These are phyloP conservation scores for Lunularia cruciata DNA, from an alignment of 225 moss, liverwort and hornwort genomes.

Conservation along the genomic window DNA sequence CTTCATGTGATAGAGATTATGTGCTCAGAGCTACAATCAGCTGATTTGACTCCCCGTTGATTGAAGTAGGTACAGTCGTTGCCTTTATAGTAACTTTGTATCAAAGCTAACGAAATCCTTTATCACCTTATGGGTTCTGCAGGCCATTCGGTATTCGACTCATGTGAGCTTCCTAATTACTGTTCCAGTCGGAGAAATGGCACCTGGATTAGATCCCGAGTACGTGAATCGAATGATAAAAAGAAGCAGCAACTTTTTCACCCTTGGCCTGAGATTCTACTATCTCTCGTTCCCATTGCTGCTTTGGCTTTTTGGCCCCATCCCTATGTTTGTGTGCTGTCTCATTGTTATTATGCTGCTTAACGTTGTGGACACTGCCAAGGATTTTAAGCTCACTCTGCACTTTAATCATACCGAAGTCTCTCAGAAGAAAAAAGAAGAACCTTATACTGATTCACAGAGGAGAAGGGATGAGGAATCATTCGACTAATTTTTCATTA, in stretches of 20 bases:
- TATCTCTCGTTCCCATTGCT: constrained; percentile 80
- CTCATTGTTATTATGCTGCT: constrained; percentile 50
- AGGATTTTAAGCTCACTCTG: constrained; percentile 45
- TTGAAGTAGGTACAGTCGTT: too few relatives aligned
- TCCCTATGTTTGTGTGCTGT: constrained; percentile 64
- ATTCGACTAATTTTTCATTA: not conserved
- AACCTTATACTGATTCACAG: not conserved
- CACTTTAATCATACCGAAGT: not conserved
- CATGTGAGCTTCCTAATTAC: constrained; percentile 80
- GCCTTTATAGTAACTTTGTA: too few relatives aligned
- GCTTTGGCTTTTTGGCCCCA: constrained; percentile 78
- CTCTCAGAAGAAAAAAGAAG: not conserved
- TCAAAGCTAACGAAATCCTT: not conserved
- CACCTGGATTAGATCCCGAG: constrained; percentile 72
- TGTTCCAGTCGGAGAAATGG: constrained; percentile 57
- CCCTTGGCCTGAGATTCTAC: constrained; percentile 68
- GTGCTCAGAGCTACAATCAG: too few relatives aligned
- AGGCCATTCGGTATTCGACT: constrained; percentile 73
- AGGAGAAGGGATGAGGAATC: constrained; percentile 4
- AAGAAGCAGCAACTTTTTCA: constrained; percentile 68
- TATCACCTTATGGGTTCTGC: constrained; percentile 1
- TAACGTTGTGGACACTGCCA: constrained; percentile 55
- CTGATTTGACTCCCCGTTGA: too few relatives aligned
- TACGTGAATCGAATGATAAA: constrained; percentile 66
- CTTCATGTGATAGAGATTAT: too few relatives aligned